Evolutionary conservation across 139 green algal genomes (phyloP).

Genomic region (Coccomyxa sp.): DNA sequence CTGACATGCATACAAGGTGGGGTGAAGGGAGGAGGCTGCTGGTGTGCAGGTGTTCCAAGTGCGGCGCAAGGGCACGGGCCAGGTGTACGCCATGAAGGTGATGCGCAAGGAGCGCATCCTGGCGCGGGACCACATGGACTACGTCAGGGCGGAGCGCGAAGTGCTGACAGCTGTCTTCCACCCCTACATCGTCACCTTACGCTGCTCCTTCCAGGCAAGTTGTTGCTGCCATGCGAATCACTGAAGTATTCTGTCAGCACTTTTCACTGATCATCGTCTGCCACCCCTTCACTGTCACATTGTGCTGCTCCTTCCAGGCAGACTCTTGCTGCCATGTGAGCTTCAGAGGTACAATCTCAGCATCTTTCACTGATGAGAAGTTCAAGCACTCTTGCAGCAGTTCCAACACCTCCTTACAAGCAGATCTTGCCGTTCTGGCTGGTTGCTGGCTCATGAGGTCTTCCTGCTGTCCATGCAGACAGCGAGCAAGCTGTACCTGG

Average conservation of each 20-base stretch:
- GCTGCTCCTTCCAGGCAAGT: slow-evolving; percentile 86
- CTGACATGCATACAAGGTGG: neutral
- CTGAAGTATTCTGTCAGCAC: neutral
- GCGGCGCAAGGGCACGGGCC: slow-evolving; percentile 48
- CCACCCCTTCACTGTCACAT: slow-evolving; percentile 95
- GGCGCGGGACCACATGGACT: slow-evolving; percentile 85
- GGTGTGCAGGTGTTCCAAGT: slow-evolving; percentile 69
- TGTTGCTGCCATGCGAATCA: neutral
- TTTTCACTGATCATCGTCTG: slow-evolving; percentile 38
- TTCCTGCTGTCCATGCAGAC: slow-evolving; percentile 53
- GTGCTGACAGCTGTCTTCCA: slow-evolving; percentile 89
- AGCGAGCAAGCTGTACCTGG: slow-evolving; percentile 91
- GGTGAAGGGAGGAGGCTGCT: neutral
- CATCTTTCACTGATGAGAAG: neutral
- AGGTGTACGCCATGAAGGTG: slow-evolving; percentile 95
- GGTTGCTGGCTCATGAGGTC: too few relatives aligned
- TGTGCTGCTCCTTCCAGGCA: slow-evolving; percentile 92
- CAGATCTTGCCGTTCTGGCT: too few relatives aligned
- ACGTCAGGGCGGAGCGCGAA: slow-evolving; percentile 87
- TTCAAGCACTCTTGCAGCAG: too few relatives aligned
- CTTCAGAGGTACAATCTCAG: neutral
- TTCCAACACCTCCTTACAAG: too few relatives aligned
- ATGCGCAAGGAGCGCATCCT: slow-evolving; percentile 87
- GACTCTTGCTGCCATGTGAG: neutral
- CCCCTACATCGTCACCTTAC: slow-evolving; percentile 95